Base-by-base conservation (phyloP, 108 stramenopile genomes). In the Discostella pseudostelligera region DNA sequence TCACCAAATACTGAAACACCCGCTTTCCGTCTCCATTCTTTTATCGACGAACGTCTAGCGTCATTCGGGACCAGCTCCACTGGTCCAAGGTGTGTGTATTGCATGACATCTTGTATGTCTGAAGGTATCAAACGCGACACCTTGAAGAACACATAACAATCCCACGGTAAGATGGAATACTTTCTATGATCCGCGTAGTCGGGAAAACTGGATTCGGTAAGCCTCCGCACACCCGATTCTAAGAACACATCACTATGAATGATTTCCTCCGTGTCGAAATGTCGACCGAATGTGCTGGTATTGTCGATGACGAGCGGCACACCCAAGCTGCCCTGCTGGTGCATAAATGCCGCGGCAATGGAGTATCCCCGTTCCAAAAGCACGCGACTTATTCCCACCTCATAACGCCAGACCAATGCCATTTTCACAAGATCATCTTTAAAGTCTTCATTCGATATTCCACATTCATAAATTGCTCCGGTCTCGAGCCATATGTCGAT, bases 141-240 rank as follows among this genome's bases (percentile, higher is more conserved):
- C 64, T 77, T 77, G 62, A 77, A 77, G 40, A 77, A 77, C 21
- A 77, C 64, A 40, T 66, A 77, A 49, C 50, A 70, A 19, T 69
- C 76, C 76, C 76, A 77, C n/a, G 76, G 76, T 39, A 77, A 45
- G 19, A 77, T 77, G 45, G 67, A 59, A 48, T 69, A 76, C 45
- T 76, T 76, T 65, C 65, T 65, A 44, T 59, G 51, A 56, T 75
- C 74, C 5, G 48, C 40, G 57, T 69, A 59, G 36, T 77, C 76
- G 8, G 61, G 56, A 39, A 77, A 77, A 25, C 54, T 77, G 13
- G 56, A 53, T 39, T 77, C 76, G 8, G 76, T 77, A 45, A 77
- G 24, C 40, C 39, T 69, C 25, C 76, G 42, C 16, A 77, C 29
- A 21, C 76, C 76, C 44, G 69, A 67, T 46, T 77, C 76, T 35